Conservation (phyloP, 2,329 filamentous ascomycete species). For the Dactylellina sp. region DNA sequence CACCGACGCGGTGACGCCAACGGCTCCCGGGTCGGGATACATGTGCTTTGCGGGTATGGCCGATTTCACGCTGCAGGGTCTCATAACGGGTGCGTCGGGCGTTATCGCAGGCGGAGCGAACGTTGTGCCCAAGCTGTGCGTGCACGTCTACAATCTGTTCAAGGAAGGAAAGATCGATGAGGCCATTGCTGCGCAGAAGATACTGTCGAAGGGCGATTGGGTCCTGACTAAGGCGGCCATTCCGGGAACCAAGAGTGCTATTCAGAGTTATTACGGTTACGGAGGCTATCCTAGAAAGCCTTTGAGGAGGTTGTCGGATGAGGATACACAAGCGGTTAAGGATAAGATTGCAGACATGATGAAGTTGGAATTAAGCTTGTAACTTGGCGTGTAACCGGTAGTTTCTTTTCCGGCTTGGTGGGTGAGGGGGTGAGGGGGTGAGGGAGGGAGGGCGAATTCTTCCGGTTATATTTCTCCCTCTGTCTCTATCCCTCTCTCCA, state of each 20-base stretch:
- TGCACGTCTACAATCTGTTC: conserved; percentile 72
- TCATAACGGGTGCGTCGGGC: conserved; percentile 77
- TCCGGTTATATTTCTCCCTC: conserved; percentile 5
- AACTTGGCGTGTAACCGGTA: neutral
- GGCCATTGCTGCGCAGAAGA: conserved; percentile 73
- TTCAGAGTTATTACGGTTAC: conserved; percentile 74
- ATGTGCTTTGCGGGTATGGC: conserved; percentile 78
- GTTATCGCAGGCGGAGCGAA: conserved; percentile 79
- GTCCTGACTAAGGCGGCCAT: conserved; percentile 76
- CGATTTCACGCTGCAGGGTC: conserved; percentile 78
- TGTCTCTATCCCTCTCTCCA: neutral
- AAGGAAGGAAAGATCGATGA: conserved; percentile 71
- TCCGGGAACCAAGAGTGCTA: conserved; percentile 75
- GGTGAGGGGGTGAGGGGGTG: neutral
- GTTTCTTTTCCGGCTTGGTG: neutral
- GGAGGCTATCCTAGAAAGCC: conserved; percentile 73
- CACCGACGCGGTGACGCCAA: conserved; percentile 65
- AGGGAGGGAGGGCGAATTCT: neutral
- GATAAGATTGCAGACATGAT: conserved; percentile 66
- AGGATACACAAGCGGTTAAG: conserved; percentile 64
- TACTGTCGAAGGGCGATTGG: conserved; percentile 77
- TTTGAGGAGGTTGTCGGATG: conserved; percentile 67
- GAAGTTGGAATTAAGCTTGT: conserved; percentile 47
- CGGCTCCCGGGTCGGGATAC: conserved; percentile 66
- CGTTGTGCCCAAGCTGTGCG: conserved; percentile 75